Conservation (phyloP, 306 rosid species). For the Prunus kanzakura region DNA sequence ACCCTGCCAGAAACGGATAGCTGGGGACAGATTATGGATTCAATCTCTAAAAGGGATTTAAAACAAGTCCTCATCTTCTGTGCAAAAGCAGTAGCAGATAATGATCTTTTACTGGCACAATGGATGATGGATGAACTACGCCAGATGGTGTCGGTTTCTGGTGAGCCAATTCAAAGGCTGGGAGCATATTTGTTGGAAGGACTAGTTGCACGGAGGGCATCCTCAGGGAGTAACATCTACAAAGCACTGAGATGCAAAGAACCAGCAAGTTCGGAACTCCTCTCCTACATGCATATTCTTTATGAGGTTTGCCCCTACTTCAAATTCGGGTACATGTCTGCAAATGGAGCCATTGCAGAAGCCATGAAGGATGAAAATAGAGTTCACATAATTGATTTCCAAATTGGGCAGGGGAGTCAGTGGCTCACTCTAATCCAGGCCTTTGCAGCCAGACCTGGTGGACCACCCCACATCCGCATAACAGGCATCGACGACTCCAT, state of each 20-base stretch:
- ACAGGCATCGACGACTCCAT: slow-evolving; percentile 80
- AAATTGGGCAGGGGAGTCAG: slow-evolving; percentile 87
- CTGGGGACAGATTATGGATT: slow-evolving; percentile 73
- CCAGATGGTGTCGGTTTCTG: slow-evolving; percentile 83
- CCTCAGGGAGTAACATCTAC: slow-evolving; percentile 80
- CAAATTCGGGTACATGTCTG: slow-evolving; percentile 96
- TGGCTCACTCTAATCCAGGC: slow-evolving; percentile 95
- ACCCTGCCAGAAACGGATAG: slow-evolving; percentile 48
- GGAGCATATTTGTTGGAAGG: slow-evolving; percentile 99
- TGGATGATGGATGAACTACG: slow-evolving; percentile 79
- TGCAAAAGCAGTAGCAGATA: slow-evolving; percentile 75
- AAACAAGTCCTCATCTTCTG: slow-evolving; percentile 65
- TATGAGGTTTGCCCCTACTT: slow-evolving; percentile 92
- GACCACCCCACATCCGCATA: slow-evolving; percentile 94
- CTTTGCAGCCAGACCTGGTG: slow-evolving; percentile 96
- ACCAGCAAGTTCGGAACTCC: slow-evolving; percentile 72
- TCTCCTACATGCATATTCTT: slow-evolving; percentile 84
- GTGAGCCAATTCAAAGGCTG: slow-evolving; percentile 89
- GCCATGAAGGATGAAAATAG: slow-evolving; percentile 82
- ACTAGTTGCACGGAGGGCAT: slow-evolving; percentile 61
- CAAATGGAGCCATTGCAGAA: slow-evolving; percentile 98
- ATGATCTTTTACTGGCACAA: slow-evolving; percentile 60
- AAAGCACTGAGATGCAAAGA: slow-evolving; percentile 73
- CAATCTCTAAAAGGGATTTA: slow-evolving; percentile 61
- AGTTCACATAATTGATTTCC: slow-evolving; percentile 95